phyloP scores from a whole-genome alignment of 371 early-diverging fungal species.

The Gilbertella persicaria region DNA sequence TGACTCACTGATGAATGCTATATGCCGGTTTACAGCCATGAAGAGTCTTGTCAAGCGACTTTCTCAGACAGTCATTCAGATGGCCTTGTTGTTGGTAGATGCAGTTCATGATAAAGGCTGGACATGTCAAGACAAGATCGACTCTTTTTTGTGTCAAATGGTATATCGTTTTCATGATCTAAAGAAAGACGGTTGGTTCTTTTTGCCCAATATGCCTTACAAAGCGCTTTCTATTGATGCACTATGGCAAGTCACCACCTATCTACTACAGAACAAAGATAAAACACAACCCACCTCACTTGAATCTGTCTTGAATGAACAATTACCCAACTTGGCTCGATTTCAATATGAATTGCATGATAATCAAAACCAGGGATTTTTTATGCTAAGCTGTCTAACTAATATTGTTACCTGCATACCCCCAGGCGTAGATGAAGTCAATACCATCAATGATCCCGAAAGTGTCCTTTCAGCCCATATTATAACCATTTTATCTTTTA shows the following conservation, averaged over 20 bases:
- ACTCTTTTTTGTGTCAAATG: constrained; percentile 13
- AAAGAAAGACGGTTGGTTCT: constrained; percentile 39
- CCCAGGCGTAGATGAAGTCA: constrained; percentile 17
- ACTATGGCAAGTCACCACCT: constrained; percentile 34
- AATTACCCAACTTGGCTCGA: constrained; percentile 23
- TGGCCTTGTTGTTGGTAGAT: constrained; percentile 35
- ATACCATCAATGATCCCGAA: constrained; percentile 1
- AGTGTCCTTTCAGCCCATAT: constrained; percentile 27
- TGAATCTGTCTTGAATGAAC: constrained; percentile 12
- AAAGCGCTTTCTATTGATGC: constrained; percentile 43
- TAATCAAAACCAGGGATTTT: constrained; percentile 35
- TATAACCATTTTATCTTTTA: constrained; percentile 38
- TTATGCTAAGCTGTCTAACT: constrained; percentile 35
- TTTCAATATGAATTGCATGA: constrained; percentile 27
- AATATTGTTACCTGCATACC: constrained; percentile 36
- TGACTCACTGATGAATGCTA: constrained; percentile 28
- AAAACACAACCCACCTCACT: constrained; percentile 1
- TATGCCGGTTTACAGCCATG: constrained; percentile 19
- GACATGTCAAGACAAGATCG: constrained; percentile 20
- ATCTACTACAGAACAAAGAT: constrained; percentile 23
- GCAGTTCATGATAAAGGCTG: constrained; percentile 1
- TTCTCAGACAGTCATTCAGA: constrained; percentile 45
- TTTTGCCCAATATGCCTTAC: constrained; percentile 54
- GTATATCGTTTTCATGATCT: constrained; percentile 3
- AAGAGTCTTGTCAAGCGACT: constrained; percentile 40